phyloP scores from a whole-genome alignment of 73 alveolate species.

The Uronychia binucleata region DNA sequence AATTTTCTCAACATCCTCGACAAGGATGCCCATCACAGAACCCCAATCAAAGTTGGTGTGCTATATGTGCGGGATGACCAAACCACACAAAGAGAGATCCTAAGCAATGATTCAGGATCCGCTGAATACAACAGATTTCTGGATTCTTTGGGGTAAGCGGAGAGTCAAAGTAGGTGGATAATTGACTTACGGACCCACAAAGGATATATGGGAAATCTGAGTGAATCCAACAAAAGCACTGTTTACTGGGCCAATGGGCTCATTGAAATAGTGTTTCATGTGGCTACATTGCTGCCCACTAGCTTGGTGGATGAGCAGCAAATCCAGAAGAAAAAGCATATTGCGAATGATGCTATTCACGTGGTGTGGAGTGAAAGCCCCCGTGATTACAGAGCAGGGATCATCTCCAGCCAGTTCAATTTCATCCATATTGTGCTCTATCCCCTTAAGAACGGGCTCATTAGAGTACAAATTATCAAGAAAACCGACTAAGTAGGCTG shows the following conservation, averaged over 20 bases:
- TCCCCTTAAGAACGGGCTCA: not conserved
- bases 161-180: not conserved
- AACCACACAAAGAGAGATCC: not conserved
- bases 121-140: not conserved
- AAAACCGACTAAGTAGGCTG: not conserved
- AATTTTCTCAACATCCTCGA: not conserved
- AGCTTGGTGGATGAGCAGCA: not conserved
- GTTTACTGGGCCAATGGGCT: not conserved
- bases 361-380: conserved; percentile 1
- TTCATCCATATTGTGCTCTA: not conserved
- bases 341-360: not conserved
- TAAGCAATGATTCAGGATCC: not conserved
- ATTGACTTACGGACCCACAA: not conserved
- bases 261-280: not conserved
- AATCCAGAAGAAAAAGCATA: not conserved
- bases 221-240: not conserved
- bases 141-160: not conserved
- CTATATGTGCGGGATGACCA: not conserved
- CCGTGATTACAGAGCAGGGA: not conserved
- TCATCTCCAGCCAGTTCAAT: not conserved
- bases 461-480: not conserved
- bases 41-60: not conserved
- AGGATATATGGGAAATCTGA: not conserved
- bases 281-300: not conserved
- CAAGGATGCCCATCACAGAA: not conserved